These are phyloP conservation scores for Crataegus laevigata DNA, from an alignment of 306 rosid genomes.

Conservation along the genomic window DNA sequence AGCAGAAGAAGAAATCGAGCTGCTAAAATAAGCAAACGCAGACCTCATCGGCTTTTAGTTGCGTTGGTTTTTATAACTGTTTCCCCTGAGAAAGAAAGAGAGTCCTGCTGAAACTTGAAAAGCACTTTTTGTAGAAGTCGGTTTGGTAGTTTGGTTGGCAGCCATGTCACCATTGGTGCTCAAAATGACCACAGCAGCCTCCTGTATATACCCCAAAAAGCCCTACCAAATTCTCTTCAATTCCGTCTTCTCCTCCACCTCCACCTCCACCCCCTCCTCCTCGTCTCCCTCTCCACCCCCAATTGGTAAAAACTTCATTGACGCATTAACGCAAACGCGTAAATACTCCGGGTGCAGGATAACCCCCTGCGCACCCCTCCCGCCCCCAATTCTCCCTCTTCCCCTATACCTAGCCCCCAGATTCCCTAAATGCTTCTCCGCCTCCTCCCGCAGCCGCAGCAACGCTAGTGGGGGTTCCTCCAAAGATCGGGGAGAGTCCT, in stretches of 20 bases:
- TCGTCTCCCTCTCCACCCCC: not conserved
- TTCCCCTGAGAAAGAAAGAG: not conserved
- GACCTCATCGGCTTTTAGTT: not conserved
- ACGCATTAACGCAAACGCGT: not conserved
- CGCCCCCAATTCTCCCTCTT: not conserved
- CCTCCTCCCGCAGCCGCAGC: constrained; percentile 2
- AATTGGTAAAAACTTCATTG: not conserved
- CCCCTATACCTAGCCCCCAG: constrained; percentile 22
- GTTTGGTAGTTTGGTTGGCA: not conserved
- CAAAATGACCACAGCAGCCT: constrained; percentile 23
- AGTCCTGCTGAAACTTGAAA: not conserved
- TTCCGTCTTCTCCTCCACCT: not conserved
- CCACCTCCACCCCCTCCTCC: not conserved
- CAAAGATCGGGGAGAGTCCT: constrained; percentile 19
- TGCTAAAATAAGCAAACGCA: not conserved
- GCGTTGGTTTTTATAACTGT: not conserved
- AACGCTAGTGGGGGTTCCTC: not conserved
- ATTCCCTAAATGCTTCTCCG: constrained; percentile 1
- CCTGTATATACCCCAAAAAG: constrained; percentile 2
- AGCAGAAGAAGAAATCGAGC: not conserved
- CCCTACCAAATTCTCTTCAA: not conserved
- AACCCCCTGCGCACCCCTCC: constrained; percentile 25
- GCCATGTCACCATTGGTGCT: constrained; percentile 15
- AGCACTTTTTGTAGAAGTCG: not conserved
- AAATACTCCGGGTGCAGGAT: constrained; percentile 18